phyloP scores from a whole-genome alignment of 2,329 filamentous ascomycete species.

The Orbilia brochopaga region DNA sequence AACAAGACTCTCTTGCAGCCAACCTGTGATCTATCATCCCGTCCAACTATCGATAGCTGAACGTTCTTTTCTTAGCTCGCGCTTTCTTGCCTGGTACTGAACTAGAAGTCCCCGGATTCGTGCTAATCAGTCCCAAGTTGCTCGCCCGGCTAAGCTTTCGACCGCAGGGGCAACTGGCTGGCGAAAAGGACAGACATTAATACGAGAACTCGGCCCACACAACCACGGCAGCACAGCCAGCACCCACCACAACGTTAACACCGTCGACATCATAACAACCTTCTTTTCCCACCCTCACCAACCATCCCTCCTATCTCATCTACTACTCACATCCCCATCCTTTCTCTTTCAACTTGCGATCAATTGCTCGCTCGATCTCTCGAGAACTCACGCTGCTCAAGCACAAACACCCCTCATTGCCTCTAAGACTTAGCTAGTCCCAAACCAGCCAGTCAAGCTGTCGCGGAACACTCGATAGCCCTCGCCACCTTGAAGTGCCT shows the following conservation, averaged over 20 bases:
- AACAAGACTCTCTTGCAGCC: too few species aligned
- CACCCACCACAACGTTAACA: conserved; percentile 8
- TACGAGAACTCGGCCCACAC: conserved; percentile 4
- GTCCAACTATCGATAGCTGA: neutral
- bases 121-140: neutral
- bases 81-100: neutral
- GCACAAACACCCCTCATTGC: neutral
- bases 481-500: conserved; percentile 40
- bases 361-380: conserved; percentile 63
- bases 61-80: neutral
- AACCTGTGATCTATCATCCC: too few species aligned
- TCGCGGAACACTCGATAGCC: conserved; percentile 41
- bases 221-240: conserved; percentile 3
- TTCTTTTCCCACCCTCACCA: neutral
- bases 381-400: conserved; percentile 22
- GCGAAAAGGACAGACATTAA: conserved; percentile 48
- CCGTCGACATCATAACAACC: conserved; percentile 5
- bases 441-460: conserved; percentile 36
- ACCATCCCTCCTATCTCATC: neutral
- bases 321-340: conserved; percentile 7
- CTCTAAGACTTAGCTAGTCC: conserved; percentile 7
- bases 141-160: neutral
- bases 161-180: conserved; percentile 6
- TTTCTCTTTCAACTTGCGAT: conserved; percentile 62
- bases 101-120: too few species aligned